Conservation (phyloP, 2,329 filamentous ascomycete genomes). For the Reticulascus tulasneorum region DNA sequence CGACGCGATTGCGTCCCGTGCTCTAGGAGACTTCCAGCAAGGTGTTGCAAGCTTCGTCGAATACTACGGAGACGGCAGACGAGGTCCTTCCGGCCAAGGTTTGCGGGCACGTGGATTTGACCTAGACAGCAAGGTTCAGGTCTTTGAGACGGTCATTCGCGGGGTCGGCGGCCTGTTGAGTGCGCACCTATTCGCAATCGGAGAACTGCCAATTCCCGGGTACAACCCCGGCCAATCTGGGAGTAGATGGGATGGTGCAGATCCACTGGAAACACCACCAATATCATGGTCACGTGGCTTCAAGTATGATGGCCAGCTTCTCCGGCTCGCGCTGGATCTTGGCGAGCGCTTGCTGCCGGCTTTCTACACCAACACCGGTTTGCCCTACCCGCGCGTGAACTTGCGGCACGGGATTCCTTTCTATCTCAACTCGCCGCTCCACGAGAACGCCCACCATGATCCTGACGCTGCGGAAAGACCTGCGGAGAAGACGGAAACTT, state of each 20-base stretch:
- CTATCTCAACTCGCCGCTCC: slow-evolving; percentile 80
- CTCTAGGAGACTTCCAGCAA: slow-evolving; percentile 72
- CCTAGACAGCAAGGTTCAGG: slow-evolving; percentile 95
- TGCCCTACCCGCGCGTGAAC: slow-evolving; percentile 94
- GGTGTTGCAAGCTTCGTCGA: slow-evolving; percentile 72
- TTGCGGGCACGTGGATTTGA: slow-evolving; percentile 78
- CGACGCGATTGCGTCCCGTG: slow-evolving; percentile 52
- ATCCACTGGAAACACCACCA: slow-evolving; percentile 42
- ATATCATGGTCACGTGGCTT: slow-evolving; percentile 71
- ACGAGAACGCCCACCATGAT: slow-evolving; percentile 48
- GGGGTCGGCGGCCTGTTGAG: slow-evolving; percentile 88
- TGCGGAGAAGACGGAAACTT: slow-evolving; percentile 80
- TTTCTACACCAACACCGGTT: slow-evolving; percentile 84
- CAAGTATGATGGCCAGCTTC: slow-evolving; percentile 81
- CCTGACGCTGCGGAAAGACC: slow-evolving; percentile 31
- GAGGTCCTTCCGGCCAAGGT: slow-evolving; percentile 65
- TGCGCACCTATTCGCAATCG: slow-evolving; percentile 88
- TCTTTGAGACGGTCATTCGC: slow-evolving; percentile 96
- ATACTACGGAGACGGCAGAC: slow-evolving; percentile 81
- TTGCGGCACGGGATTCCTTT: slow-evolving; percentile 87
- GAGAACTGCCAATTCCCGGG: slow-evolving; percentile 79
- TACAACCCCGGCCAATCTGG: slow-evolving; percentile 54
- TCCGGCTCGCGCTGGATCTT: slow-evolving; percentile 85
- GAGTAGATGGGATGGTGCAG: slow-evolving; percentile 22
- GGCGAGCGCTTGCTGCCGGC: slow-evolving; percentile 81